Evolutionary conservation across 768 basidiomycete genomes (phyloP).

Genomic region (Sporobolomyces roseus): DNA sequence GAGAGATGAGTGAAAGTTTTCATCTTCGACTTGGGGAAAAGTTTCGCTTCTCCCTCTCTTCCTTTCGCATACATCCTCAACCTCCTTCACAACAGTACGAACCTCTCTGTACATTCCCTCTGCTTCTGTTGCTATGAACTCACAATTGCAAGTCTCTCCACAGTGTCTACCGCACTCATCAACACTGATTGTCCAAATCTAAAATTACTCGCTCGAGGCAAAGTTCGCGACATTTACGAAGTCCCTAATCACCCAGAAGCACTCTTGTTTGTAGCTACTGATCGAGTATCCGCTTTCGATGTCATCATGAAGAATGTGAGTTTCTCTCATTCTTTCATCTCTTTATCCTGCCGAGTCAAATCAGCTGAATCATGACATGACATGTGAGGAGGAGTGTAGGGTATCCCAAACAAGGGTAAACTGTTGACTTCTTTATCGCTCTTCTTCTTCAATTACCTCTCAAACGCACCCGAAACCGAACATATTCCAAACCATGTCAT

Average conservation of each 20-base stretch:
- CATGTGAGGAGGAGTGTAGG: conserved; percentile 57
- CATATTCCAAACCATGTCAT: conserved; percentile 66
- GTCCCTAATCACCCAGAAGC: conserved; percentile 58
- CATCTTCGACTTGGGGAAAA: too few species aligned
- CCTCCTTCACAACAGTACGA: too few species aligned
- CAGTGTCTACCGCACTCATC: conserved; percentile 15
- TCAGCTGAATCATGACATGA: too few species aligned
- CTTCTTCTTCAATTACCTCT: conserved; percentile 89
- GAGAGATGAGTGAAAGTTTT: too few species aligned
- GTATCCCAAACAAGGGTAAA: conserved; percentile 88
- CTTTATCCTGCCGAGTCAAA: background rate
- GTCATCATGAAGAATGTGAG: conserved; percentile 87
- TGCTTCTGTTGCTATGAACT: too few species aligned
- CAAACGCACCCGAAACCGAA: conserved; percentile 52
- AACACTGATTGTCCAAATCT: conserved; percentile 40
- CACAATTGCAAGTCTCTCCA: too few species aligned
- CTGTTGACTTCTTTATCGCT: conserved; percentile 82
- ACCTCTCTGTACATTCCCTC: too few species aligned
- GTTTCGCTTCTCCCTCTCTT: too few species aligned
- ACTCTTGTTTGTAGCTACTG: conserved; percentile 88
- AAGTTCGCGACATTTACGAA: conserved; percentile 94
- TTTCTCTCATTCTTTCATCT: conserved; percentile 26
- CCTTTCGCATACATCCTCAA: too few species aligned
- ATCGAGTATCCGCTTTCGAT: conserved; percentile 95
- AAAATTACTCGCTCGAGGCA: conserved; percentile 73